phyloP scores from a whole-genome alignment of 306 rosid species.

The Sechiopsis laciniata region DNA sequence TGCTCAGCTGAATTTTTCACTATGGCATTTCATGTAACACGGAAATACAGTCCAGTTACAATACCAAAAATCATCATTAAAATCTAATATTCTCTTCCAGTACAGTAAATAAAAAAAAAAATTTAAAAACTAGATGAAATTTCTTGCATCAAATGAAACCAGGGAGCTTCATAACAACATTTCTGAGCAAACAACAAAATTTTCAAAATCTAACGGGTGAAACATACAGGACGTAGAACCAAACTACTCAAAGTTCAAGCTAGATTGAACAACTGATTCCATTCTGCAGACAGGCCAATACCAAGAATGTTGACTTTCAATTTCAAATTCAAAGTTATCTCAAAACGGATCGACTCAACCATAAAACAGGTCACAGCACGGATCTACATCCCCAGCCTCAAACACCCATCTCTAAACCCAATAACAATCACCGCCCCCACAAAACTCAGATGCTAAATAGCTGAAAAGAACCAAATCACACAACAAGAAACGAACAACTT shows the following conservation, averaged over 20 bases:
- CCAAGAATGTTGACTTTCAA: not conserved
- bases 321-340: not conserved
- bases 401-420: not conserved
- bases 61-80: not conserved
- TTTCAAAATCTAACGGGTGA: not conserved
- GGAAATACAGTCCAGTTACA: not conserved
- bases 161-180: not conserved
- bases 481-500: not conserved
- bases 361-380: not conserved
- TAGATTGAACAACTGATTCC: not conserved
- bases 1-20: too few relatives aligned
- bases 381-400: constrained; percentile 12
- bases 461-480: not conserved
- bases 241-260: not conserved
- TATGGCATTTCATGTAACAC: too few relatives aligned
- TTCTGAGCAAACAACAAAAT: not conserved
- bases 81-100: not conserved
- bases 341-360: constrained; percentile 10
- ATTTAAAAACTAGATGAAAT: not conserved
- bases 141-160: not conserved
- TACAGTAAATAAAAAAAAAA: not conserved
- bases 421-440: not conserved
- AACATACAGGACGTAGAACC: not conserved
- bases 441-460: not conserved
- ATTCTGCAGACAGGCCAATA: not conserved